Conservation (phyloP, 163 green algal species). For the Volvox carteri region DNA sequence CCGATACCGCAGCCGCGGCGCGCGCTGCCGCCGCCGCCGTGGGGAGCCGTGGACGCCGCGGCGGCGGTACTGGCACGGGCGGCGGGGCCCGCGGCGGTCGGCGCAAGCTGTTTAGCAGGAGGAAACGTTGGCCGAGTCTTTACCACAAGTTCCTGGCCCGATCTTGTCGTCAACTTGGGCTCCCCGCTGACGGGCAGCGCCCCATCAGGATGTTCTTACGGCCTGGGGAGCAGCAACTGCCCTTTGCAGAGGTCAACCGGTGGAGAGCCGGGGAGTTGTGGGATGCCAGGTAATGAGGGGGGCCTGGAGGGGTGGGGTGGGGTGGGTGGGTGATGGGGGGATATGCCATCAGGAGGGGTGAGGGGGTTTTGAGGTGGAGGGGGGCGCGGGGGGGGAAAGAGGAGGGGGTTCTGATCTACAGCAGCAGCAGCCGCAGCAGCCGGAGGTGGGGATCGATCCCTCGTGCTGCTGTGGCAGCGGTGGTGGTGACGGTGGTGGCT, state of each 20-base stretch:
- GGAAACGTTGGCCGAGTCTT: too few relatives aligned
- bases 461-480: too few relatives aligned
- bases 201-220: background rate
- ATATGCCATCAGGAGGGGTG: background rate
- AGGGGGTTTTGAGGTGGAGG: too few relatives aligned
- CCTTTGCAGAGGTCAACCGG: background rate
- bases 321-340: background rate
- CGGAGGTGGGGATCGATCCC: too few relatives aligned
- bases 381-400: too few relatives aligned
- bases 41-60: too few relatives aligned
- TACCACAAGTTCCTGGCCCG: too few relatives aligned
- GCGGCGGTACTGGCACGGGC: background rate
- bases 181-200: background rate
- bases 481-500: background rate
- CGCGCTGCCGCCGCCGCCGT: background rate
- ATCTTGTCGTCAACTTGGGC: background rate
- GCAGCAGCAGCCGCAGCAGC: background rate
- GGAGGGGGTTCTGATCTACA: background rate
- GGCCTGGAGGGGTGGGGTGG: too few relatives aligned
- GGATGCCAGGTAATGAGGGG: constrained; percentile 8
- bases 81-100: background rate
- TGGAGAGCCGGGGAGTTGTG: background rate
- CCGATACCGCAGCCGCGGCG: background rate
- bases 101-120: background rate
- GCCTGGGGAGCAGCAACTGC: background rate